These are phyloP conservation scores for Prunus mongolica DNA, from an alignment of 306 rosid species.

Conservation along the genomic window DNA sequence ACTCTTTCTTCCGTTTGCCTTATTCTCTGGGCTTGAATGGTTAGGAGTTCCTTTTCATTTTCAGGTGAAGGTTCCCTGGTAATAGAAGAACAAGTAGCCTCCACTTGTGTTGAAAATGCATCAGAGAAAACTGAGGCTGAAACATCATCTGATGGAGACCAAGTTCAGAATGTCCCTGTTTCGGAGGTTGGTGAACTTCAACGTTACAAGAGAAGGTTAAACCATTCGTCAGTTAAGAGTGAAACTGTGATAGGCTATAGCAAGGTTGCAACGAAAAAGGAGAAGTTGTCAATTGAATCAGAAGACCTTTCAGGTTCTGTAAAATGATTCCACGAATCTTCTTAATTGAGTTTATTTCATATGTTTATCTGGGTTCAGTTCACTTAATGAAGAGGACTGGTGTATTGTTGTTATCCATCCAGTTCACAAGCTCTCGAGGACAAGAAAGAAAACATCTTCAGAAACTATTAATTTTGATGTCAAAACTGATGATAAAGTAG, in stretches of 20 bases:
- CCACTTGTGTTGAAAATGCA: conserved; percentile 35
- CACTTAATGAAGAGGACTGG: conserved; percentile 9
- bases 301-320: conserved; percentile 51
- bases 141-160: conserved; percentile 31
- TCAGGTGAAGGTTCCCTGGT: conserved; percentile 48
- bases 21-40: conserved; percentile 9
- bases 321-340: background rate
- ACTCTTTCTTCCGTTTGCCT: background rate
- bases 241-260: conserved; percentile 28
- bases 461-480: conserved; percentile 25
- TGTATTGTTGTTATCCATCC: conserved; percentile 18
- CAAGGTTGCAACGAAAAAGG: conserved; percentile 28
- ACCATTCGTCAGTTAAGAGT: conserved; percentile 26
- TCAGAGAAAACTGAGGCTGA: conserved; percentile 23
- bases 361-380: conserved; percentile 17
- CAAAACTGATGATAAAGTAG: conserved; percentile 29
- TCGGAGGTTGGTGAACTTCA: conserved; percentile 29
- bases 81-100: conserved; percentile 29
- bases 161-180: conserved; percentile 29
- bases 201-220: conserved; percentile 46
- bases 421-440: conserved; percentile 43
- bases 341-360: background rate
- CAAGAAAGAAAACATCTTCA: conserved; percentile 41
- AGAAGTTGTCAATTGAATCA: conserved; percentile 42
- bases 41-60: conserved; percentile 23